Evolutionary conservation across 2,329 filamentous ascomycete genomes (phyloP).

Genomic region (Teratosphaeria viscida): DNA sequence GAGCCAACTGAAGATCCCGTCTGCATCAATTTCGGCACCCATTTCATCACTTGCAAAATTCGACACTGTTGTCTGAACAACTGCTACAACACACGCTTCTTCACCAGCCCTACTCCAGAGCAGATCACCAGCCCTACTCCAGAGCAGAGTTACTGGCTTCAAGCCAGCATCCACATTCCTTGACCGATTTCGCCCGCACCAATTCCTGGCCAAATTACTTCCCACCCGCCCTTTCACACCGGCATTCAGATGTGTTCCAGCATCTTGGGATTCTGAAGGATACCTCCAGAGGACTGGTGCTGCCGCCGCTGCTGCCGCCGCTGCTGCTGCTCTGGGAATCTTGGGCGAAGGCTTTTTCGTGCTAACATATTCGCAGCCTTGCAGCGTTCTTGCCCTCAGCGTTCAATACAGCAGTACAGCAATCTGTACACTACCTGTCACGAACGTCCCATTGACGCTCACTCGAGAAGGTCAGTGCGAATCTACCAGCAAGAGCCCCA

Average conservation of each 20-base stretch:
- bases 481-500: not conserved
- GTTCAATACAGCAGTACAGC: slow-evolving; percentile 1
- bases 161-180: not conserved
- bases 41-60: not conserved
- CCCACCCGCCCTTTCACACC: not conserved
- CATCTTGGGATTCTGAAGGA: not conserved
- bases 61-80: not conserved
- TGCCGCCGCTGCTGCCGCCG: not conserved
- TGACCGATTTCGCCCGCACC: not conserved
- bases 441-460: not conserved
- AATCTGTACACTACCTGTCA: not conserved
- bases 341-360: not conserved
- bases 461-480: slow-evolving; percentile 1
- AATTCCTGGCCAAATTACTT: slow-evolving; percentile 1
- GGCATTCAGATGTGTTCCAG: not conserved
- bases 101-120: not conserved
- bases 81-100: not conserved
- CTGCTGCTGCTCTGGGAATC: not conserved
- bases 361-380: slow-evolving; percentile 5
- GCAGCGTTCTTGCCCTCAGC: slow-evolving; percentile 12
- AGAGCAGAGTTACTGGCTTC: not conserved
- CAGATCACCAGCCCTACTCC: not conserved
- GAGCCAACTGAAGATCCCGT: not conserved
- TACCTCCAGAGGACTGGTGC: not conserved
- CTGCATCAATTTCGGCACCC: not conserved